phyloP scores from a whole-genome alignment of 805 yeast species.

The Saccharomycopsis guyanensis region DNA sequence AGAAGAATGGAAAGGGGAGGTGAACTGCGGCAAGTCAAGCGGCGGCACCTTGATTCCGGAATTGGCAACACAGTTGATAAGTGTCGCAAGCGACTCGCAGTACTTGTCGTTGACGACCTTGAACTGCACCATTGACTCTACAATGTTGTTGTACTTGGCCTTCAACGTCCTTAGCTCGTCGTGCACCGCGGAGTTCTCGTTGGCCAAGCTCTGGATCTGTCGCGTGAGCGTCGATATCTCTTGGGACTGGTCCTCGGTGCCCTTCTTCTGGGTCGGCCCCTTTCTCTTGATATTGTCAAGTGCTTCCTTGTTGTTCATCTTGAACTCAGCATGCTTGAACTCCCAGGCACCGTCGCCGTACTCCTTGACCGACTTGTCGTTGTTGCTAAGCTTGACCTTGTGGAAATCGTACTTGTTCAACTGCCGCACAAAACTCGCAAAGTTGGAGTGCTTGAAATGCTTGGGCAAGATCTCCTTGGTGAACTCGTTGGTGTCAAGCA shows the following conservation, averaged over 20 bases:
- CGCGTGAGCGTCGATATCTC: constrained; percentile 25
- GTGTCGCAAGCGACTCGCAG: constrained; percentile 41
- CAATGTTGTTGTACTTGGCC: constrained; percentile 54
- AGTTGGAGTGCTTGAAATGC: constrained; percentile 92
- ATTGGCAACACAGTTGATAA: constrained; percentile 42
- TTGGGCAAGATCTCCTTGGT: constrained; percentile 82
- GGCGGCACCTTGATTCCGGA: constrained; percentile 66
- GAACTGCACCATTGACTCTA: constrained; percentile 52
- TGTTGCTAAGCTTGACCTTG: constrained; percentile 73
- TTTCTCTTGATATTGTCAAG: constrained; percentile 84
- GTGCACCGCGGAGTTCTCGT: constrained; percentile 29
- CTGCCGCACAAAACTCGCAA: constrained; percentile 92
- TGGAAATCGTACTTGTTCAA: constrained; percentile 96
- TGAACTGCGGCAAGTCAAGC: constrained; percentile 40
- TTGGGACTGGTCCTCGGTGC: constrained; percentile 19
- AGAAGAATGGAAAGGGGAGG: background rate
- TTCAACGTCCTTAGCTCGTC: constrained; percentile 37
- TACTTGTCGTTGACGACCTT: constrained; percentile 52
- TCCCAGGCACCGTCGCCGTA: constrained; percentile 88
- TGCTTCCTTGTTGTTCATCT: constrained; percentile 64
- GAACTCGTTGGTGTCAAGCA: constrained; percentile 82
- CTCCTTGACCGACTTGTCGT: constrained; percentile 41
- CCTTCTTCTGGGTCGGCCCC: constrained; percentile 51
- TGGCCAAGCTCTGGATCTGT: constrained; percentile 29
- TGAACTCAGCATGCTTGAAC: constrained; percentile 86